phyloP scores from a whole-genome alignment of 306 rosid genomes.

The Cicer yamashitae region DNA sequence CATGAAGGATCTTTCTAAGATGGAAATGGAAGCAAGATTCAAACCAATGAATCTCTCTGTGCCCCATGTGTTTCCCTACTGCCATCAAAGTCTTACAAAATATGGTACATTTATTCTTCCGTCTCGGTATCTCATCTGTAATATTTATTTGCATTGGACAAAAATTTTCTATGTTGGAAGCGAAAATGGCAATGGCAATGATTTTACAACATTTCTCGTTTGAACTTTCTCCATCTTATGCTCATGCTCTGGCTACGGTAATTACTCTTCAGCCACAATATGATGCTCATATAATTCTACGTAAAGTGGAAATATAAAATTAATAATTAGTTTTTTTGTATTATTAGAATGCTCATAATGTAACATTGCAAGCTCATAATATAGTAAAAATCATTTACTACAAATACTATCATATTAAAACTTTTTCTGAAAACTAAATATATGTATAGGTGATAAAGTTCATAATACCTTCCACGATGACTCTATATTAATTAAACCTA shows the following conservation, averaged over 20 bases:
- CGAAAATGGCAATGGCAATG: background rate
- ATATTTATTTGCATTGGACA: background rate
- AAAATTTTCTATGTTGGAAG: background rate
- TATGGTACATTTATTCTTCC: background rate
- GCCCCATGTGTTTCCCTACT: background rate
- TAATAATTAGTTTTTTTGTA: no score
- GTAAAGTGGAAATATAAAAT: slow-evolving; percentile 1
- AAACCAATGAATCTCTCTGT: slow-evolving; percentile 25
- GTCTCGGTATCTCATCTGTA: no score
- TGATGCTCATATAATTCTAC: background rate
- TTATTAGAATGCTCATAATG: no score
- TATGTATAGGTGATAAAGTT: no score
- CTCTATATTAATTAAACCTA: no score
- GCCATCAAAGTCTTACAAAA: background rate
- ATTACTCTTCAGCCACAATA: background rate
- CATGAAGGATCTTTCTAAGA: background rate
- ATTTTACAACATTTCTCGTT: background rate
- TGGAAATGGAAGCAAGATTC: background rate
- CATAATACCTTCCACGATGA: no score
- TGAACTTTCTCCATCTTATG: background rate
- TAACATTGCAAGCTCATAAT: no score
- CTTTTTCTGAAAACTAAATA: no score
- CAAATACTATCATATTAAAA: no score
- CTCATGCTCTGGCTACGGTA: background rate
- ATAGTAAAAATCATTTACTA: no score